phyloP scores from a whole-genome alignment of 768 basidiomycete species.

The Cystobasidium tubakii region DNA sequence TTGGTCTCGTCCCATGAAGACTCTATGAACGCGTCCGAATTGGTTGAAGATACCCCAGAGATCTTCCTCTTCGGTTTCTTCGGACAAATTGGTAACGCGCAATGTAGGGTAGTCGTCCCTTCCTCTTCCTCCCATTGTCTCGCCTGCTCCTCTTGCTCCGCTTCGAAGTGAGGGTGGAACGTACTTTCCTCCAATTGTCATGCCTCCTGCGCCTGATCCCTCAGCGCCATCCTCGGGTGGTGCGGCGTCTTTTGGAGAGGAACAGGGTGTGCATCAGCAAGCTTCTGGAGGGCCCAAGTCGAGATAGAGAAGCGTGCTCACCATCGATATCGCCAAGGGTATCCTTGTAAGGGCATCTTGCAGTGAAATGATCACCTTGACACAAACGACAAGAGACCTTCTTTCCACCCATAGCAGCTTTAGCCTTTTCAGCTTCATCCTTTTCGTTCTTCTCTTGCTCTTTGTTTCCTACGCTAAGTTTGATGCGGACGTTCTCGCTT shows the following conservation, averaged over 20 bases:
- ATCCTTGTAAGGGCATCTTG: conserved; percentile 97
- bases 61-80: conserved; percentile 91
- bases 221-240: conserved; percentile 9
- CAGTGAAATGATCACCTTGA: conserved; percentile 95
- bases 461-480: conserved; percentile 50
- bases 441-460: conserved; percentile 44
- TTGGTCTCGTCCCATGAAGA: conserved; percentile 88
- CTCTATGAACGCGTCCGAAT: conserved; percentile 62
- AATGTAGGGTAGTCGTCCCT: conserved; percentile 93
- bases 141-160: conserved; percentile 63
- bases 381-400: conserved; percentile 89
- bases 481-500: conserved; percentile 65
- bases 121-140: conserved; percentile 62
- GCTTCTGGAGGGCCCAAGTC: neutral
- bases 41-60: conserved; percentile 79
- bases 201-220: conserved; percentile 43
- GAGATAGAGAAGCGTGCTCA: conserved; percentile 43
- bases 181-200: conserved; percentile 67
- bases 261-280: neutral
- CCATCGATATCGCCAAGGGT: conserved; percentile 66
- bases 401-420: conserved; percentile 53
- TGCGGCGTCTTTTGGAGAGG: neutral
- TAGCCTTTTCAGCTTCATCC: conserved; percentile 53
- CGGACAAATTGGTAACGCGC: conserved; percentile 91
- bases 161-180: conserved; percentile 87